phyloP scores from a whole-genome alignment of 2,329 filamentous ascomycete species.

The Colletotrichum liaoningense region DNA sequence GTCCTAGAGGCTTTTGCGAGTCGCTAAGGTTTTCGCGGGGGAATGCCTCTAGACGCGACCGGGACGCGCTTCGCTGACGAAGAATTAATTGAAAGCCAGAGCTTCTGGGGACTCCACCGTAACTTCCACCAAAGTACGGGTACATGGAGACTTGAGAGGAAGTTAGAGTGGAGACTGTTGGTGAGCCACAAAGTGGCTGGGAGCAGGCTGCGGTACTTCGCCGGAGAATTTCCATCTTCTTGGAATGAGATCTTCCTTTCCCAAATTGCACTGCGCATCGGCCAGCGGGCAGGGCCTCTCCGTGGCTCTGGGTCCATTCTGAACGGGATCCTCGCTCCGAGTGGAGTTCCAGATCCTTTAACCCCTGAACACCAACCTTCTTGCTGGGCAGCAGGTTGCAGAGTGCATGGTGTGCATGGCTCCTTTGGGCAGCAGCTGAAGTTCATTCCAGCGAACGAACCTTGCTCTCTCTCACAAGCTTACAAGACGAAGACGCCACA shows the following conservation, averaged over 20 bases:
- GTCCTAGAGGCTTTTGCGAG: not conserved
- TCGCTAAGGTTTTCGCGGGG: not conserved
- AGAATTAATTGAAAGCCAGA: constrained; percentile 6
- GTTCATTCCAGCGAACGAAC: not conserved
- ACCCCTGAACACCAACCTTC: constrained; percentile 9
- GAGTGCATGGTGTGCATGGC: not conserved
- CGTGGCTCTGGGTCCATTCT: not conserved
- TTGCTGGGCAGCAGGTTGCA: not conserved
- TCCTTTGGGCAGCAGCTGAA: constrained; percentile 3
- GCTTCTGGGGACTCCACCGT: constrained; percentile 2
- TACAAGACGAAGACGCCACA: constrained; percentile 9
- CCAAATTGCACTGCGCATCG: not conserved
- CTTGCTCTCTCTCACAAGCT: not conserved
- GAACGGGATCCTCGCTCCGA: not conserved
- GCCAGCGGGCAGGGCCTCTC: constrained; percentile 16
- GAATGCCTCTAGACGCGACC: not conserved
- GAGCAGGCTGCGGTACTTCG: not conserved
- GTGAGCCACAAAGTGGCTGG: constrained; percentile 20
- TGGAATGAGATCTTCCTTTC: not conserved
- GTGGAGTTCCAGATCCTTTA: constrained; percentile 9
- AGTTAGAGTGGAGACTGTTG: no score
- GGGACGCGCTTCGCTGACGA: not conserved
- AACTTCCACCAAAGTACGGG: not conserved
- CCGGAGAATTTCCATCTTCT: not conserved
- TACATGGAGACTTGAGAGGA: not conserved